Base-by-base conservation (phyloP, 768 basidiomycete genomes). In the Boletus insuetus region DNA sequence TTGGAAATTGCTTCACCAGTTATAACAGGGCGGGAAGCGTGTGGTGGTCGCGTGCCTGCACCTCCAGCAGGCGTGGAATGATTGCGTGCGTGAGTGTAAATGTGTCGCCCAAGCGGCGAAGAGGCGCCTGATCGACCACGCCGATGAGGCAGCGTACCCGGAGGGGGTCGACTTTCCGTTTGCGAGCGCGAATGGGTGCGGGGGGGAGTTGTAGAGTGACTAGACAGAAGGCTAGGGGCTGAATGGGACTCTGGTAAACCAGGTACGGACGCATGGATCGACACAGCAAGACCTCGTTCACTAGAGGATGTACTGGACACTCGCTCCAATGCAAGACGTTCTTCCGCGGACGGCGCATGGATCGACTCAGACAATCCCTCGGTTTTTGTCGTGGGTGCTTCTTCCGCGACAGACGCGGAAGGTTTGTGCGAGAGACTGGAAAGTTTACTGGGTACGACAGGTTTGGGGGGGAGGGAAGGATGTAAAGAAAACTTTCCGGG, bases 1-100 rank as follows among this genome's bases (percentile, higher is more conserved):
- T 77, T 76, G 13, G 87, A 84, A 48, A 89, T 79, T 3, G 87
- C 89, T 47, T 86, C 87, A 13, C 77, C 84, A 6, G 86, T 86
- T 60, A 91, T 80, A 42, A 91, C 78, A n/a, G 89, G 89, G 11
- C 89, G 79, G 13, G 60, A 75, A 34, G 74, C 57, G 58, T 83
- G 80, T 17, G 73, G 68, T 19, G 68, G 49, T 22, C 82, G 79
- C 46, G 79, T 72, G 38, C 65, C 69, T 39, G 62, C 63, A 51
- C 56, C 64, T 53, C 76, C 69, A 1, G 74, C 66, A 46, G 84
- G 80, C 9, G 86, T 79, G 0, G 89, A 89, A 58, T 86, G 86
- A 41, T 83, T 86, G 39, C 87, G 82, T 7, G 77, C 64, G 50
- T 81, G 72, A 13, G 65, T 64, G 24, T 68, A 67, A 59, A 69